These are phyloP conservation scores for Neurospora sp. DNA, from an alignment of 495 filamentous ascomycete species.

Conservation along the genomic window DNA sequence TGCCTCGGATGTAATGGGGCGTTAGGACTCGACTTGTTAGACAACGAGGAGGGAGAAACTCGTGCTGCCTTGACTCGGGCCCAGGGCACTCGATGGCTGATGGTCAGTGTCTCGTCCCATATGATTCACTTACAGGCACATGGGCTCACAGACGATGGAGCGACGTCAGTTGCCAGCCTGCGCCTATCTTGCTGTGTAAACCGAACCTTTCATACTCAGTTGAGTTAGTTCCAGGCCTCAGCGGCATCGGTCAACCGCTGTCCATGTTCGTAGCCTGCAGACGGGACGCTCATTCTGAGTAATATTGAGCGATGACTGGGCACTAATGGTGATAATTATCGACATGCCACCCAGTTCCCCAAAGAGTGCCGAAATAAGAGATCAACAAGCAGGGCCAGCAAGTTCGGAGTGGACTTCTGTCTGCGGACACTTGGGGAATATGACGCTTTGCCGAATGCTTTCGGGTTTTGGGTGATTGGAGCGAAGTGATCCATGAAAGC, in stretches of 20 bases:
- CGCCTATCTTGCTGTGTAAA: neutral
- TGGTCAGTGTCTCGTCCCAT: neutral
- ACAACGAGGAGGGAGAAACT: neutral
- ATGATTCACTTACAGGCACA: neutral
- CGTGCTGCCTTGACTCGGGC: neutral
- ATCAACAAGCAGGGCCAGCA: neutral
- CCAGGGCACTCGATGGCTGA: neutral
- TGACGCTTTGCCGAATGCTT: neutral
- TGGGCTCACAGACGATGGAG: neutral
- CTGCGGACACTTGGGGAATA: neutral
- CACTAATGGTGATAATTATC: neutral
- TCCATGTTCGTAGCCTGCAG: neutral
- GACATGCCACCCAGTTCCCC: too few species aligned
- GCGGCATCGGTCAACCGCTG: neutral
- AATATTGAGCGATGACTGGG: neutral
- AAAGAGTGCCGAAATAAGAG: too few species aligned
- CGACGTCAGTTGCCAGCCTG: neutral
- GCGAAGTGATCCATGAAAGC: neutral
- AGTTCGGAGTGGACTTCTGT: neutral
- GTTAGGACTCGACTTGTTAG: neutral
- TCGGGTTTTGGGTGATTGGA: neutral
- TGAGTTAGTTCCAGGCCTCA: neutral
- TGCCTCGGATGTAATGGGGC: neutral
- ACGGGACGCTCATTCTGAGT: neutral
- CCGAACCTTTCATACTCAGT: neutral